Percentiles rank a stretch among this genome's conserved stretches.
phyloP scores from a whole-genome alignment of 2,329 filamentous ascomycete genomes.

The Dactylonectria macrodidyma region DNA sequence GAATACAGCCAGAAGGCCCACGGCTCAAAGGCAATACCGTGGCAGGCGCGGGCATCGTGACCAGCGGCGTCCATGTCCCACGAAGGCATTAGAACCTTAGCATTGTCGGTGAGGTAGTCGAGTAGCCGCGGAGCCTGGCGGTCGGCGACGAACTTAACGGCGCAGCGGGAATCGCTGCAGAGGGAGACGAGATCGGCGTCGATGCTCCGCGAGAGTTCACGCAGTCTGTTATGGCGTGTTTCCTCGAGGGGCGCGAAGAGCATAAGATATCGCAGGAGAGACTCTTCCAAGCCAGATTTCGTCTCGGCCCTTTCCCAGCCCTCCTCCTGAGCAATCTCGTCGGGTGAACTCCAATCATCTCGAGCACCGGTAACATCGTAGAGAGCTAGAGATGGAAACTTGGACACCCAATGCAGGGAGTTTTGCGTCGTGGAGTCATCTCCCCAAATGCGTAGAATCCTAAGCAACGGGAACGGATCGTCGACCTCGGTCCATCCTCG shows the following conservation, averaged over 20 bases:
- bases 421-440: constrained; percentile 55
- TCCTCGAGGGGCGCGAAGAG: constrained; percentile 52
- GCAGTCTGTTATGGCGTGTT: constrained; percentile 38
- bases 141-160: constrained; percentile 51
- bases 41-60: constrained; percentile 51
- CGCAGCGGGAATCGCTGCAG: constrained; percentile 51
- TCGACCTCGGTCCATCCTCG: constrained; percentile 60
- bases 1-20: constrained; percentile 61
- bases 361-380: constrained; percentile 59
- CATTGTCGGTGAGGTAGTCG: constrained; percentile 52
- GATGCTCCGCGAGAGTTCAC: constrained; percentile 50
- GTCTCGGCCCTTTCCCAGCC: constrained; percentile 55
- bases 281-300: constrained; percentile 48
- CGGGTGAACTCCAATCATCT: constrained; percentile 54
- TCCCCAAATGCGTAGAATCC: constrained; percentile 63
- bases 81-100: constrained; percentile 49
- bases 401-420: constrained; percentile 58
- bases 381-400: constrained; percentile 61
- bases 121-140: constrained; percentile 52
- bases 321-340: constrained; percentile 42
- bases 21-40: constrained; percentile 54
- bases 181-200: constrained; percentile 54
- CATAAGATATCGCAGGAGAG: constrained; percentile 54
- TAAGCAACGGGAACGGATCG: constrained; percentile 62
- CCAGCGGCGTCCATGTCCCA: constrained; percentile 51